Evolutionary conservation across 2,329 filamentous ascomycete genomes (phyloP).

Genomic region (Apiospora phragmitis): DNA sequence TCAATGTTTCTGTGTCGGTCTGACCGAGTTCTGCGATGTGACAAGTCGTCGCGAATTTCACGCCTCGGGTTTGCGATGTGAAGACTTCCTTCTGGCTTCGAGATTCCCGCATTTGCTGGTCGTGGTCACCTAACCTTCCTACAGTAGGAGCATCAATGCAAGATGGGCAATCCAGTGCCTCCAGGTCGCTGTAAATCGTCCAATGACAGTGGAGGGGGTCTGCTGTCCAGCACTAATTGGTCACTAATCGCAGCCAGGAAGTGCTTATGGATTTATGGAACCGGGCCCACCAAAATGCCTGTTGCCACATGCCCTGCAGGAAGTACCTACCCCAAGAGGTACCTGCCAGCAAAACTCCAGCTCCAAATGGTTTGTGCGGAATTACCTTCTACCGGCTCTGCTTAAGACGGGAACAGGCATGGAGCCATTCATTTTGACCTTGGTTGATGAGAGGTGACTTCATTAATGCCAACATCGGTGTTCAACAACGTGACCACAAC

Average conservation of each 20-base stretch:
- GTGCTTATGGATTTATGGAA: background rate
- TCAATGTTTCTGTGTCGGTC: background rate
- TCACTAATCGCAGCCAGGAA: background rate
- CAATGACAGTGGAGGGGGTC: slow-evolving; percentile 1
- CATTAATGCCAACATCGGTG: background rate
- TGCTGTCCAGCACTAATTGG: slow-evolving; percentile 1
- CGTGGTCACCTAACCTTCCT: background rate
- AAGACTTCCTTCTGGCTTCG: background rate
- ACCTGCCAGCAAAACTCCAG: background rate
- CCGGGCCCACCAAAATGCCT: background rate
- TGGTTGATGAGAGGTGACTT: background rate
- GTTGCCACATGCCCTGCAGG: background rate
- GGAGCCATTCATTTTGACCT: background rate
- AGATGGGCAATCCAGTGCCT: slow-evolving; percentile 1
- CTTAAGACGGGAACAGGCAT: no score
- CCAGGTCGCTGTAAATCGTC: background rate
- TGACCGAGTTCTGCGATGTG: background rate
- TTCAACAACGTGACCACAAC: background rate
- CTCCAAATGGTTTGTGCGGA: background rate
- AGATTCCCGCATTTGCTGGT: background rate
- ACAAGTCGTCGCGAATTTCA: background rate
- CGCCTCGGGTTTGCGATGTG: background rate
- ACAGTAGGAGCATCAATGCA: background rate
- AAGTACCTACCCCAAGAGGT: background rate
- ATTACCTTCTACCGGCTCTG: background rate